Base-by-base conservation (phyloP, 208 protist species). In the Pavlovales sp. region DNA sequence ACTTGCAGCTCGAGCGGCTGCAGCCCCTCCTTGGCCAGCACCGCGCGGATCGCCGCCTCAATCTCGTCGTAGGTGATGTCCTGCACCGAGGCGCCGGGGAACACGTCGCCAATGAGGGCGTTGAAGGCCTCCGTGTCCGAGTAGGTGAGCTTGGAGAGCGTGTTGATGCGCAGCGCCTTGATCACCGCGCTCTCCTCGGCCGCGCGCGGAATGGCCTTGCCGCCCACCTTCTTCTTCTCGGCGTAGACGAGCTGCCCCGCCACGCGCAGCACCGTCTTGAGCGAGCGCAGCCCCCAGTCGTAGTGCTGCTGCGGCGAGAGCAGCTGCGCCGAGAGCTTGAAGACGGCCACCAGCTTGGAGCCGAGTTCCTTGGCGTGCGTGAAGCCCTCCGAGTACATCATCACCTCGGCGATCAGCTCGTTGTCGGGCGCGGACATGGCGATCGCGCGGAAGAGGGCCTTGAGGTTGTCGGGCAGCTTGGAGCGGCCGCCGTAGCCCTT, bases 351-450 rank as follows among this genome's bases (percentile, higher is more conserved):
- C 32, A 97, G 95, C 93, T 98, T 97, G 47, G 93, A 94, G 5
- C 96, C 93, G 37, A 99, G 93, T 20, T 95, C 93, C 84, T 95
- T 97, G 8, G 97, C 97, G 90, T 98, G 94, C 82, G 95, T 94
- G 91, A 99, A 99, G 34, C 98, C 98, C 90, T 99, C 97, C 85
- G 96, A 97, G 91, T 96, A 98, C 39, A 99, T 94, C 88, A 99
- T 98, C 0, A 98, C 98, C 93, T 99, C 97, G 32, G 96, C 95
- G 85, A 99, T 99, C 28, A 99, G 94, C 84, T 98, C 96, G 91
- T 97, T 98, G 93, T 99, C 97, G 1, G 98, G 97, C n/a, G 93
- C 95, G 79, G 96, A 95, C 98, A 99, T 99, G n/a, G 98, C 97
- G 26, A 99, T 97, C 44, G 97, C 96, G 76, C 98, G 95, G 94